These are phyloP conservation scores for Pelargonium australe DNA, from an alignment of 441 rosid genomes.

Conservation along the genomic window DNA sequence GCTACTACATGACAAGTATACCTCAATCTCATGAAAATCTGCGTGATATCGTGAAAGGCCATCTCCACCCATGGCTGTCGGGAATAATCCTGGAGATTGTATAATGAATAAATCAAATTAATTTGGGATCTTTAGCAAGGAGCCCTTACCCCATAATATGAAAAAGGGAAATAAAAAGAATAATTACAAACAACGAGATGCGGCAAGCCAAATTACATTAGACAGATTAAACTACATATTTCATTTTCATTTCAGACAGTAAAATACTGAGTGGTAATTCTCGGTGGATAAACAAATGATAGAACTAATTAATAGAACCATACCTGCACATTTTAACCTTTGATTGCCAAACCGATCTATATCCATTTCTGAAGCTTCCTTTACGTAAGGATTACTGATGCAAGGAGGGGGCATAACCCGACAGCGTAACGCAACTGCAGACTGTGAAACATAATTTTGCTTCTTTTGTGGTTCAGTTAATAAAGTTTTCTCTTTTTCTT, in stretches of 20 bases:
- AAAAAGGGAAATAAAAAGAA: neutral
- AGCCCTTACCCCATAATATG: neutral
- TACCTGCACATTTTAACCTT: slow-evolving; percentile 85
- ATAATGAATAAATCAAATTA: neutral
- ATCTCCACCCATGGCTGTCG: slow-evolving; percentile 48
- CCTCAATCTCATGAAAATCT: slow-evolving; percentile 89
- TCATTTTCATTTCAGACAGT: neutral
- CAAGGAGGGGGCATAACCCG: slow-evolving; percentile 93
- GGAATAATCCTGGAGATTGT: slow-evolving; percentile 50
- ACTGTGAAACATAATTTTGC: slow-evolving; percentile 61
- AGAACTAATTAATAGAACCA: slow-evolving; percentile 4
- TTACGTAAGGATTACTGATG: slow-evolving; percentile 69
- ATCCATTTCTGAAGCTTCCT: slow-evolving; percentile 43
- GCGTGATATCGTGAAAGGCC: slow-evolving; percentile 86
- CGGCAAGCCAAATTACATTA: neutral
- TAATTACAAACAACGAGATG: neutral
- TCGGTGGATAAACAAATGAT: neutral
- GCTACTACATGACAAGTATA: neutral
- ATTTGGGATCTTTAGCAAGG: neutral
- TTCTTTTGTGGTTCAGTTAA: slow-evolving; percentile 27
- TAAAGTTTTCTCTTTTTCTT: slow-evolving; percentile 29
- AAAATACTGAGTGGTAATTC: neutral
- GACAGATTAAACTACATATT: neutral
- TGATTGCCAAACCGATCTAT: slow-evolving; percentile 63
- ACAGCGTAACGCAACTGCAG: slow-evolving; percentile 80